These are phyloP conservation scores for Boletus patriciae DNA, from an alignment of 768 basidiomycete genomes.

Conservation along the genomic window DNA sequence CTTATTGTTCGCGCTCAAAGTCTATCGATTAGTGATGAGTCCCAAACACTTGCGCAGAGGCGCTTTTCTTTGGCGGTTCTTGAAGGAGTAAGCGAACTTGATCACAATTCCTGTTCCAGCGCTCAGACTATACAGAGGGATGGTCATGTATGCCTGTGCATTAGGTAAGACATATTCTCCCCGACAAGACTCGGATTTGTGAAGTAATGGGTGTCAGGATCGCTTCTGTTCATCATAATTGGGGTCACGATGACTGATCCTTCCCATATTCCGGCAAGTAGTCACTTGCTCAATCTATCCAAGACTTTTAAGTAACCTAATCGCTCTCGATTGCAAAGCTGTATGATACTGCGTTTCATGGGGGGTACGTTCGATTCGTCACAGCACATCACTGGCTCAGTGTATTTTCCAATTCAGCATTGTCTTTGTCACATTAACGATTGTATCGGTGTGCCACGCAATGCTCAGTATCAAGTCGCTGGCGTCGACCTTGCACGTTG, in stretches of 20 bases:
- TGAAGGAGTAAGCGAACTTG: conserved; percentile 20
- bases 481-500: conserved; percentile 41
- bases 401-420: not conserved
- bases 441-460: conserved; percentile 37
- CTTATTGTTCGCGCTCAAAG: conserved; percentile 15
- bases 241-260: conserved; percentile 5
- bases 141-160: conserved; percentile 23
- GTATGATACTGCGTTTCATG: conserved; percentile 5
- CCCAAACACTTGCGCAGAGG: conserved; percentile 1
- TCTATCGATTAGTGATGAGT: conserved; percentile 14
- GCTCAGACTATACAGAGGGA: conserved; percentile 18
- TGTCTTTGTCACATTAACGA: conserved; percentile 6
- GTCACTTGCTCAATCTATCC: not conserved
- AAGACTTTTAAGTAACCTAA: not conserved
- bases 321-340: not conserved
- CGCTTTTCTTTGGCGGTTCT: conserved; percentile 11
- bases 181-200: not conserved
- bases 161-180: conserved; percentile 8
- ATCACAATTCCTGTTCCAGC: not conserved
- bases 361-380: conserved; percentile 7
- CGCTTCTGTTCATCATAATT: conserved; percentile 14
- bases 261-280: conserved; percentile 12
- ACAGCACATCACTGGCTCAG: not conserved
- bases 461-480: conserved; percentile 45
- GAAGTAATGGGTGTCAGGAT: conserved; percentile 8